A percentile compares a stretch with the other conserved stretches of the same genome.
phyloP scores from a whole-genome alignment of 148 eudicot genomes.

The Dianthus caryophyllus region DNA sequence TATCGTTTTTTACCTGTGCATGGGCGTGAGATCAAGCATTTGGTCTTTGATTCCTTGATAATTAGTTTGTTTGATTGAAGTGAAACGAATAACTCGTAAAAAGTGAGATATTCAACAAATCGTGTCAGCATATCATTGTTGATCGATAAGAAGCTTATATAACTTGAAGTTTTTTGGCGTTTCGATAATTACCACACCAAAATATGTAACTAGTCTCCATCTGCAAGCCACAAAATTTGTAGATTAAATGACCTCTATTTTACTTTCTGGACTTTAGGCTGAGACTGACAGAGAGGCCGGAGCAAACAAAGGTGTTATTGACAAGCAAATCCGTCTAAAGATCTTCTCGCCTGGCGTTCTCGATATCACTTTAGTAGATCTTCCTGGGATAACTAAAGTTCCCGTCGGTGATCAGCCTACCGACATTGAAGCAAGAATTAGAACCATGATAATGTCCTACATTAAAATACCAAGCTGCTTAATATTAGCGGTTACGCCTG shows the following conservation, averaged over 20 bases:
- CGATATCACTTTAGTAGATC: conserved; percentile 86
- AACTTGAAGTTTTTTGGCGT: neutral
- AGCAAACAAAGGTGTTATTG: conserved; percentile 76
- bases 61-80: neutral
- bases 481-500: conserved; percentile 89
- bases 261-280: conserved; percentile 40
- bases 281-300: conserved; percentile 95
- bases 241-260: neutral
- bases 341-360: conserved; percentile 88
- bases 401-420: conserved; percentile 97
- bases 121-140: neutral
- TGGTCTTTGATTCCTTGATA: neutral
- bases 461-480: conserved; percentile 66
- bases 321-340: conserved; percentile 79
- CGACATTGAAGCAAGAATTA: conserved; percentile 81
- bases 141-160: neutral
- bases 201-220: neutral
- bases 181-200: neutral
- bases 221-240: neutral
- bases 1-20: neutral
- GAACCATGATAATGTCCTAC: conserved; percentile 86
- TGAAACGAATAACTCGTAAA: neutral
- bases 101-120: neutral
- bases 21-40: neutral
- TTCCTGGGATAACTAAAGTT: conserved; percentile 88